Conservation (phyloP, 176 grass and related monocot genomes). For the Triticum timopheevii region DNA sequence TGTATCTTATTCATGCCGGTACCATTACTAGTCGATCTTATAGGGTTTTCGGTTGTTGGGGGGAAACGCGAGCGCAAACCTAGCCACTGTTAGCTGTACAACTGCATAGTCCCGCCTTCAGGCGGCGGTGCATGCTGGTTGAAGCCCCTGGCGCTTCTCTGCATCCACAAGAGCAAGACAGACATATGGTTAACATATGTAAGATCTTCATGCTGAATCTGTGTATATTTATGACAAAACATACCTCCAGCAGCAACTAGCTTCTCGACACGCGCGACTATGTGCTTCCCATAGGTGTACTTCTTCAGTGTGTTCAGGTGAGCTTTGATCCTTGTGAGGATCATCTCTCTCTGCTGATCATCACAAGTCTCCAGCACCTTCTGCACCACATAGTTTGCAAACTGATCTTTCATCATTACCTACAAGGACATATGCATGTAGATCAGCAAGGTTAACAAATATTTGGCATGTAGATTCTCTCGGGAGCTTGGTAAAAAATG, state of each 20-base stretch:
- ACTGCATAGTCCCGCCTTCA: constrained; percentile 39
- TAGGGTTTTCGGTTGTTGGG: constrained; percentile 44
- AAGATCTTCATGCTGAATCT: neutral
- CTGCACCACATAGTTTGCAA: constrained; percentile 90
- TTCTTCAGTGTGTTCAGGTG: constrained; percentile 91
- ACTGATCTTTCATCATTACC: constrained; percentile 98
- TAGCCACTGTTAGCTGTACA: constrained; percentile 89
- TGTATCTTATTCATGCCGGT: constrained; percentile 41
- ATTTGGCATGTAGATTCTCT: neutral
- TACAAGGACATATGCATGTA: constrained; percentile 23
- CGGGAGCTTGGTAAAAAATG: neutral
- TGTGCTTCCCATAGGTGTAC: constrained; percentile 90
- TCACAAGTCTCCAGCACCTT: constrained; percentile 90
- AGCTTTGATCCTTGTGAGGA: constrained; percentile 75
- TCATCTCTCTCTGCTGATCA: constrained; percentile 84
- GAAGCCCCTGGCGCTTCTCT: constrained; percentile 76
- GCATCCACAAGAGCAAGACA: neutral
- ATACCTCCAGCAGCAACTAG: constrained; percentile 85
- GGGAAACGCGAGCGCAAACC: constrained; percentile 49
- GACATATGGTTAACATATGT: neutral
- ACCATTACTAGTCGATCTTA: constrained; percentile 26
- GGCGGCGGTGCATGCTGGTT: constrained; percentile 45
- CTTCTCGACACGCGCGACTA: constrained; percentile 85
- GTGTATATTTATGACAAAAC: neutral
- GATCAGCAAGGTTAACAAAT: neutral